These are phyloP conservation scores for Tinospora cordifolia DNA, from an alignment of 164 flowering plant genomes.

Conservation along the genomic window DNA sequence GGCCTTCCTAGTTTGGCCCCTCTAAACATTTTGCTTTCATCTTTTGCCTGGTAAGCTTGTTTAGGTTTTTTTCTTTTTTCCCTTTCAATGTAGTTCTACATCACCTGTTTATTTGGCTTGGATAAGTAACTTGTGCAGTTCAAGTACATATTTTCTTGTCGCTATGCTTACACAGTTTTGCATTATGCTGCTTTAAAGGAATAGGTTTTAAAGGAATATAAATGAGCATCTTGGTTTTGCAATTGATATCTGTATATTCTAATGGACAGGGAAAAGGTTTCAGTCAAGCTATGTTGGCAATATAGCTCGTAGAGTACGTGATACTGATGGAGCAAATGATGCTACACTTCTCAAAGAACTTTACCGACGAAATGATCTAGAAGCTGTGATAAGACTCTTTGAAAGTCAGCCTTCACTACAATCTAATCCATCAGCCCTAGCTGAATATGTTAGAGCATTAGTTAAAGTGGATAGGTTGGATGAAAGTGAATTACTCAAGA, in stretches of 20 bases:
- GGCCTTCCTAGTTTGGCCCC: no score
- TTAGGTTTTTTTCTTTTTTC: no score
- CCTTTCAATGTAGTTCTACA: no score
- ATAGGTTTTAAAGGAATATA: neutral
- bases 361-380: slow-evolving; percentile 67
- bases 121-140: no score
- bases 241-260: neutral
- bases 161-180: neutral
- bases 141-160: no score
- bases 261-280: slow-evolving; percentile 42
- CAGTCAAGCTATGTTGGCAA: slow-evolving; percentile 73
- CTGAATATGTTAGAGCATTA: slow-evolving; percentile 89
- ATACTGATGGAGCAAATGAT: slow-evolving; percentile 52
- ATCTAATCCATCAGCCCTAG: slow-evolving; percentile 66
- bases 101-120: no score
- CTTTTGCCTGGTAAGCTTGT: no score
- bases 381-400: slow-evolving; percentile 77
- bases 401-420: slow-evolving; percentile 82
- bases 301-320: slow-evolving; percentile 68
- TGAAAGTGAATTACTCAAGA: slow-evolving; percentile 69
- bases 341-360: slow-evolving; percentile 63
- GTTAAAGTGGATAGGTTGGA: slow-evolving; percentile 84
- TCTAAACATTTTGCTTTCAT: no score
- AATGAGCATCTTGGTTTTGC: neutral
- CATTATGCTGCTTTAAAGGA: neutral